Conservation (phyloP, 2,329 filamentous ascomycete genomes). For the Trichoderma afroharzianum region DNA sequence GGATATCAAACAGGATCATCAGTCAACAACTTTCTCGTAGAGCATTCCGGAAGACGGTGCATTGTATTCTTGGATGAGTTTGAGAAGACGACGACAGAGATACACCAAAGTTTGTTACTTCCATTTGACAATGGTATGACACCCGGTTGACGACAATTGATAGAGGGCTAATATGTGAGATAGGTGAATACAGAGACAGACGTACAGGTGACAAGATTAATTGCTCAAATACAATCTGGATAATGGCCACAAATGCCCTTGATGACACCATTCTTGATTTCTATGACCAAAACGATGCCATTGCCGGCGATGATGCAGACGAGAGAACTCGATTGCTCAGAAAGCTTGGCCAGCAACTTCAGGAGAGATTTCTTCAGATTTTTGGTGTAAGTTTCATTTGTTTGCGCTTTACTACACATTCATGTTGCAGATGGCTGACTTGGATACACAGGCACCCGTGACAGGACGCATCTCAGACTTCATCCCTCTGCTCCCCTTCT, state of each 20-base stretch:
- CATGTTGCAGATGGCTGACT: background rate
- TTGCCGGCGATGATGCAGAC: background rate
- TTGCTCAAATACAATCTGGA: constrained; percentile 45
- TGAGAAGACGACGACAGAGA: constrained; percentile 41
- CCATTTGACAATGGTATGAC: constrained; percentile 41
- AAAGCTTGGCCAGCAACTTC: background rate
- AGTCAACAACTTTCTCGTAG: constrained; percentile 46
- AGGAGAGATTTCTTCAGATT: background rate
- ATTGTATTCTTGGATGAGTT: constrained; percentile 52
- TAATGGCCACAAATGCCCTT: constrained; percentile 44
- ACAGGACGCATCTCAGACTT: constrained; percentile 15
- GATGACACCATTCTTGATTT: constrained; percentile 39
- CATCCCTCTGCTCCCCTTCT: constrained; percentile 10
- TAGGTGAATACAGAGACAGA: constrained; percentile 38
- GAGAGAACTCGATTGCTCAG: background rate
- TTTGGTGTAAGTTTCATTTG: background rate
- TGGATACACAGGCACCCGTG: constrained; percentile 1
- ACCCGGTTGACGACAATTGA: rapidly evolving
- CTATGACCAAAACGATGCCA: constrained; percentile 24
- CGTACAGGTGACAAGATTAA: constrained; percentile 33
- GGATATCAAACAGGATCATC: constrained; percentile 36
- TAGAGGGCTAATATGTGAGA: background rate
- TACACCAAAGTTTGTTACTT: constrained; percentile 41
- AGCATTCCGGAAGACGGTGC: constrained; percentile 31
- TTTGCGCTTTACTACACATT: too few relatives aligned